Percentiles rank a stretch among this genome's conserved stretches.
These are phyloP conservation scores for Hyphodiscus hymeniophilus DNA, from an alignment of 495 filamentous ascomycete genomes.

Conservation along the genomic window DNA sequence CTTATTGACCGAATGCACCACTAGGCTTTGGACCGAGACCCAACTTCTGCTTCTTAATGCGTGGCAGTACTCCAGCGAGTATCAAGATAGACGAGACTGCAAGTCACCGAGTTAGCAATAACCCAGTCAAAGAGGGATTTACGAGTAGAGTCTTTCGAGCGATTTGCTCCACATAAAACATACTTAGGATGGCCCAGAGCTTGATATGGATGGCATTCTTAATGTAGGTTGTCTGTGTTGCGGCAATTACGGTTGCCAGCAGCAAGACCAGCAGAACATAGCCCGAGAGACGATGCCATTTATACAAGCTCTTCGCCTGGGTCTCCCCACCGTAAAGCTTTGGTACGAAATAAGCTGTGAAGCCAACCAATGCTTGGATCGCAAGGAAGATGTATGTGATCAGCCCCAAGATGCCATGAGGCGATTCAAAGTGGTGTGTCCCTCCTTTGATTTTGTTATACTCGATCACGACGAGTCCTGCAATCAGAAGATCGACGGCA, in stretches of 20 bases:
- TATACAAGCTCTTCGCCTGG: conserved; percentile 74
- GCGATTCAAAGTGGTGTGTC: conserved; percentile 61
- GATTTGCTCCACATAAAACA: no score
- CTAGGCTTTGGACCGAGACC: conserved; percentile 29
- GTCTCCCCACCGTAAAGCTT: conserved; percentile 66
- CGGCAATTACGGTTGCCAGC: conserved; percentile 64
- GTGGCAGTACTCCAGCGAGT: conserved; percentile 60
- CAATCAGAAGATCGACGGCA: conserved; percentile 50
- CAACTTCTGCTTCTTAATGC: conserved; percentile 79
- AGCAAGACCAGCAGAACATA: conserved; percentile 65
- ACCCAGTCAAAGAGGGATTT: no score
- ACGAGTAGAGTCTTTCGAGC: no score
- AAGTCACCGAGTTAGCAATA: no score
- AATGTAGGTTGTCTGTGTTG: conserved; percentile 67
- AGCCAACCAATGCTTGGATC: conserved; percentile 66
- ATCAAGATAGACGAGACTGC: conserved; percentile 47
- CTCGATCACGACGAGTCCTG: conserved; percentile 71
- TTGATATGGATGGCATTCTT: conserved; percentile 53
- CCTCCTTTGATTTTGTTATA: conserved; percentile 63
- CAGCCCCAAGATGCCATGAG: conserved; percentile 73
- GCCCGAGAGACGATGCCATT: conserved; percentile 77
- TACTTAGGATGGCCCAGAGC: conserved; percentile 52
- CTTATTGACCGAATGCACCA: neutral
- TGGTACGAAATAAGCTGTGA: conserved; percentile 70
- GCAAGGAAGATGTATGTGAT: conserved; percentile 63